Conservation (phyloP, 2,329 filamentous ascomycete species). For the Colletotrichum eremochloae region DNA sequence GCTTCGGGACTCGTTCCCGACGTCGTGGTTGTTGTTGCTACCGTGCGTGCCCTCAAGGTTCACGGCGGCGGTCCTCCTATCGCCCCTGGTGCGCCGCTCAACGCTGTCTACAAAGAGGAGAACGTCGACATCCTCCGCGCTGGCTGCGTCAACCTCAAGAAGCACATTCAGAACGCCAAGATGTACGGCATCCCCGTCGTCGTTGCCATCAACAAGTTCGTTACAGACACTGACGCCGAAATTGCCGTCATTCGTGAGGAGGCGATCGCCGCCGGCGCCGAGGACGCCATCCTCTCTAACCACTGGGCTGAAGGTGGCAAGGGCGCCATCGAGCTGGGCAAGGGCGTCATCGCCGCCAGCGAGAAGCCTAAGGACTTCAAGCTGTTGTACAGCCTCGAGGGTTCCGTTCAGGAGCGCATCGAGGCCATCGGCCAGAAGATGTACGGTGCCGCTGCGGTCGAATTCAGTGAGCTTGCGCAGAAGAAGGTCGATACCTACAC, state of each 20-base stretch:
- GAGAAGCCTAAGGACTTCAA: slow-evolving; percentile 89
- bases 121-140: slow-evolving; percentile 91
- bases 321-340: slow-evolving; percentile 89
- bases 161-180: slow-evolving; percentile 93
- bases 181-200: slow-evolving; percentile 93
- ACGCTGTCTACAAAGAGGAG: slow-evolving; percentile 91
- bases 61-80: slow-evolving; percentile 98
- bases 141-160: slow-evolving; percentile 93
- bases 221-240: slow-evolving; percentile 93
- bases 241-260: slow-evolving; percentile 91
- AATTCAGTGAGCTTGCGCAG: slow-evolving; percentile 94
- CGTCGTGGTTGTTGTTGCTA: slow-evolving; percentile 94
- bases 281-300: slow-evolving; percentile 93
- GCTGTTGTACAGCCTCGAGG: slow-evolving; percentile 85
- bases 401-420: slow-evolving; percentile 88
- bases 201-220: slow-evolving; percentile 97
- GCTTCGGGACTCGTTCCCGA: slow-evolving; percentile 93
- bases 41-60: slow-evolving; percentile 94
- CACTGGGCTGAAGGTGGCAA: slow-evolving; percentile 97
- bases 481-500: slow-evolving; percentile 97
- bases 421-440: slow-evolving; percentile 91
- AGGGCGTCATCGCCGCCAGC: slow-evolving; percentile 85
- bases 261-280: slow-evolving; percentile 89
- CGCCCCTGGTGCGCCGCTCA: slow-evolving; percentile 85
- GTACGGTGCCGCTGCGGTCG: slow-evolving; percentile 91